Evolutionary conservation across 768 basidiomycete genomes (phyloP).

Genomic region (Boletus fagicola): DNA sequence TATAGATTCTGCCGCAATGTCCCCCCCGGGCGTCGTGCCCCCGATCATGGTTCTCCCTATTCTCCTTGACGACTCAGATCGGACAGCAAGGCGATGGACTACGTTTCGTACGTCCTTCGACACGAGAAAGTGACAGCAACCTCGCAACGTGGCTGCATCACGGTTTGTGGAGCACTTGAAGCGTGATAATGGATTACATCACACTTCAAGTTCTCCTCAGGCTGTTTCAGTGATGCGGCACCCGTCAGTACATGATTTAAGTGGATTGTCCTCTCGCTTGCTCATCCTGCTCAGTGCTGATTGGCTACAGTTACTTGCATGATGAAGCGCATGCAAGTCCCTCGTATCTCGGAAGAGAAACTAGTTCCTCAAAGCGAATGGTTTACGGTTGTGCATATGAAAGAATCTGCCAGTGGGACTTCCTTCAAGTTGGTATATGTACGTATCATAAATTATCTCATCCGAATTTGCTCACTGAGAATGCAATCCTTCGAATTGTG

Average conservation of each 20-base stretch:
- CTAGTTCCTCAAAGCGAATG: neutral
- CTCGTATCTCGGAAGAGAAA: neutral
- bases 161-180: no score
- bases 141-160: no score
- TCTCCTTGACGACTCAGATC: neutral
- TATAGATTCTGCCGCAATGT: neutral
- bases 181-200: no score
- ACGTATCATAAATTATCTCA: no score
- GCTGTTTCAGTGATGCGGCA: no score
- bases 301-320: neutral
- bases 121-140: neutral
- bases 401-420: neutral
- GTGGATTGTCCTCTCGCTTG: neutral
- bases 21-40: neutral
- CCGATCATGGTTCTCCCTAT: neutral
- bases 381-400: neutral
- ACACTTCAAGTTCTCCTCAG: no score
- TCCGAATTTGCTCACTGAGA: no score
- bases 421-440: neutral
- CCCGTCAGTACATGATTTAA: neutral
- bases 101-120: neutral
- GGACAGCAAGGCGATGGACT: neutral
- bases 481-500: neutral
- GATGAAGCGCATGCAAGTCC: no score
- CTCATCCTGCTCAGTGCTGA: neutral